Evolutionary conservation across 2,329 filamentous ascomycete species (phyloP).

Genomic region (Aspergillus sergii): DNA sequence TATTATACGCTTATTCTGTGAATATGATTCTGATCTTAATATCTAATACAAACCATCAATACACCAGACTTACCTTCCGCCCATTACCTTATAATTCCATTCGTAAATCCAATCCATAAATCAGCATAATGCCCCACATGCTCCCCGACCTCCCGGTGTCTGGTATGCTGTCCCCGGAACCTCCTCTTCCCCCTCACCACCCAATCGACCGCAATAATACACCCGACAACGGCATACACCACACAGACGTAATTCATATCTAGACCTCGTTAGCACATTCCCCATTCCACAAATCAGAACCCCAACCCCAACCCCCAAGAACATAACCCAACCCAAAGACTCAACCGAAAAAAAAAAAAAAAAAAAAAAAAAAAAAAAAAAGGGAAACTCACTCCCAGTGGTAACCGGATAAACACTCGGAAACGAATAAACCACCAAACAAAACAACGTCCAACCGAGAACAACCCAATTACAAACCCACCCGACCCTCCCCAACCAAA

Average conservation of each 20-base stretch:
- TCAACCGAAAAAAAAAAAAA: neutral
- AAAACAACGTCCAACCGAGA: constrained; percentile 50
- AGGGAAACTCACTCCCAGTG: constrained; percentile 28
- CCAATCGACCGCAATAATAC: constrained; percentile 37
- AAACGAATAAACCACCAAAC: constrained; percentile 35
- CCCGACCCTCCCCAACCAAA: constrained; percentile 49
- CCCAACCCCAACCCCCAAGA: no score
- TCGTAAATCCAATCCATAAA: neutral
- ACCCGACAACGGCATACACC: constrained; percentile 30
- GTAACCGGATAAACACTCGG: constrained; percentile 33
- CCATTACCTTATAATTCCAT: neutral
- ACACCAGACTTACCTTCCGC: neutral
- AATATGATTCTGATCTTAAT: neutral
- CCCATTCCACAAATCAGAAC: no score
- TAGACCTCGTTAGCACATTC: constrained; percentile 9
- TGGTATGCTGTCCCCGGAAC: constrained; percentile 29
- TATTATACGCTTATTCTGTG: neutral
- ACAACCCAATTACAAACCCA: constrained; percentile 46
- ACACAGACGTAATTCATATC: constrained; percentile 45
- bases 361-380: neutral
- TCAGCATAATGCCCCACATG: neutral
- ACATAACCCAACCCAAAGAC: neutral
- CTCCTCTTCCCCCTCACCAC: constrained; percentile 27
- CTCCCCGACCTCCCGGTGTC: constrained; percentile 8
- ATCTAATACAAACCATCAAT: neutral